Percentiles rank a stretch among this genome's conserved stretches.
phyloP scores from a whole-genome alignment of 352 stramenopile species.

The Hyaloperonospora brassicae region DNA sequence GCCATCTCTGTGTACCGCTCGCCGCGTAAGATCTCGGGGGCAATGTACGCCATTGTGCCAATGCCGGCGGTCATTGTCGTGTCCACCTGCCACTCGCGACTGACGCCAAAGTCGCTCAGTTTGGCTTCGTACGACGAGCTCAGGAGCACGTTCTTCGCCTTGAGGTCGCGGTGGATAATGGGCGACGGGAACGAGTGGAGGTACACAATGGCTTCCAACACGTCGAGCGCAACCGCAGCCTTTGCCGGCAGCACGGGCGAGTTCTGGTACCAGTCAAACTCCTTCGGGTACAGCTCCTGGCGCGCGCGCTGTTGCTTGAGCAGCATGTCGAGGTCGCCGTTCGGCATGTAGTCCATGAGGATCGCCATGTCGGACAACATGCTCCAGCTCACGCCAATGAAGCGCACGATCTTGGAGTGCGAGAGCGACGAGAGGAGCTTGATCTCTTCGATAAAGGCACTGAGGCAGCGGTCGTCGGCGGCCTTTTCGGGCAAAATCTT shows the following conservation, averaged over 20 bases:
- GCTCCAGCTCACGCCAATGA: constrained; percentile 79
- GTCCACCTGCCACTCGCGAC: constrained; percentile 66
- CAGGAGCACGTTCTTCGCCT: constrained; percentile 71
- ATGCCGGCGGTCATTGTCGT: constrained; percentile 75
- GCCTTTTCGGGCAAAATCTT: constrained; percentile 80
- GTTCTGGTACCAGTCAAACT: constrained; percentile 67
- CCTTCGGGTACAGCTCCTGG: constrained; percentile 34
- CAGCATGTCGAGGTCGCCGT: constrained; percentile 63
- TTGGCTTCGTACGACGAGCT: constrained; percentile 61
- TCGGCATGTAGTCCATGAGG: constrained; percentile 74
- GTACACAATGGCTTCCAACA: constrained; percentile 74
- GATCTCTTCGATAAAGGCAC: constrained; percentile 76
- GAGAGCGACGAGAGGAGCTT: constrained; percentile 73
- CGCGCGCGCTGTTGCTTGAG: constrained; percentile 46
- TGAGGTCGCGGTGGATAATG: constrained; percentile 77
- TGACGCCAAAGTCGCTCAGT: constrained; percentile 79
- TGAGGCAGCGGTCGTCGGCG: constrained; percentile 57
- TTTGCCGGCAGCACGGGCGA: constrained; percentile 38
- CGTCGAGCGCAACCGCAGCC: constrained; percentile 57
- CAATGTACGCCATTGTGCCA: constrained; percentile 82
- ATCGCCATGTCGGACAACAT: constrained; percentile 81
- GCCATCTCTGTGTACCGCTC: constrained; percentile 83
- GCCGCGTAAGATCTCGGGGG: constrained; percentile 64
- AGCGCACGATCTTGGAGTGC: constrained; percentile 73
- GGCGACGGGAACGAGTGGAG: constrained; percentile 75